Conservation (phyloP, 805 yeast genomes). For the Cyberlindnera euphorbiae region DNA sequence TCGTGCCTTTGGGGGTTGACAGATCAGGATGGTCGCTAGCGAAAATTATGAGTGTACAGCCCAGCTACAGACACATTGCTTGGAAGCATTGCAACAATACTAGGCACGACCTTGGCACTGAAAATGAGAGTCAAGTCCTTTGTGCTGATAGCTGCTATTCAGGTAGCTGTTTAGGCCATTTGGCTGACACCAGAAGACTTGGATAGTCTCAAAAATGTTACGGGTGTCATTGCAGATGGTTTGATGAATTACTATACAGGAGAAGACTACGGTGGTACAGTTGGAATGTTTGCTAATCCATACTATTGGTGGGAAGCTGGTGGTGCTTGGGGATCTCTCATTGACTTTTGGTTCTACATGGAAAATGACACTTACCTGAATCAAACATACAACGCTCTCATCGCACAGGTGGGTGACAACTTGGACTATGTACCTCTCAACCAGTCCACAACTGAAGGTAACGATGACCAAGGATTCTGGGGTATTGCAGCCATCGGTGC, state of each 20-base stretch:
- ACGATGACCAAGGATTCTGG: slow-evolving; percentile 94
- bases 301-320: slow-evolving; percentile 95
- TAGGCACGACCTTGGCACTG: not conserved
- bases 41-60: too few species aligned
- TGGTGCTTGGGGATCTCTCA: slow-evolving; percentile 54
- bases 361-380: slow-evolving; percentile 59
- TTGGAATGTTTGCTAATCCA: slow-evolving; percentile 69
- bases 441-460: slow-evolving; percentile 82
- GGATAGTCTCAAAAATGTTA: slow-evolving; percentile 37
- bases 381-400: slow-evolving; percentile 50
- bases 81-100: too few species aligned
- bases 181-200: slow-evolving; percentile 28
- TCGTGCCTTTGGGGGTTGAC: too few species aligned
- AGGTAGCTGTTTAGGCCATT: slow-evolving; percentile 12
- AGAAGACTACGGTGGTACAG: slow-evolving; percentile 52
- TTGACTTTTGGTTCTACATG: slow-evolving; percentile 67
- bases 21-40: too few species aligned
- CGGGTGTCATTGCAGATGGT: slow-evolving; percentile 57
- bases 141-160: slow-evolving; percentile 1
- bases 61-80: too few species aligned
- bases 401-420: slow-evolving; percentile 60
- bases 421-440: slow-evolving; percentile 74
- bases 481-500: slow-evolving; percentile 83
- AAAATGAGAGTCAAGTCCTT: not conserved
- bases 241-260: slow-evolving; percentile 74